phyloP scores from a whole-genome alignment of 2,329 filamentous ascomycete genomes.

The Magnaporthales sp. region DNA sequence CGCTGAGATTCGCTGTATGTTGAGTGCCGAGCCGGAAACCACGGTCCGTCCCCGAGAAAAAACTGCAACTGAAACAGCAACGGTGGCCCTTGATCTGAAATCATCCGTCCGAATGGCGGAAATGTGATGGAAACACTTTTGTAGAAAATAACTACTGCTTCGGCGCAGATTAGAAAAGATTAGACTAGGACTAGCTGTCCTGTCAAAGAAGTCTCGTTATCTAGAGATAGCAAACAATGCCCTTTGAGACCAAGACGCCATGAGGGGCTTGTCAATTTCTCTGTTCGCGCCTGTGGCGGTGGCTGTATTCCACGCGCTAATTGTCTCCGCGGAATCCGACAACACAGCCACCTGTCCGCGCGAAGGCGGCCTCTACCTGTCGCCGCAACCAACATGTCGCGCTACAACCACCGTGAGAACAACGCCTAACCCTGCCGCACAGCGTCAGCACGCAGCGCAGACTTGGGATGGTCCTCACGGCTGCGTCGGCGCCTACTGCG shows the following conservation, averaged over 20 bases:
- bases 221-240: not conserved
- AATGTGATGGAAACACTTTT: too few relatives aligned
- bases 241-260: not conserved
- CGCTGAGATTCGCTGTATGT: not conserved
- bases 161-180: not conserved
- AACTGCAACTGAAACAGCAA: not conserved
- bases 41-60: not conserved
- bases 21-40: not conserved
- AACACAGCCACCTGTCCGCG: not conserved
- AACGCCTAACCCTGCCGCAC: not conserved
- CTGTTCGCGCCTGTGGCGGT: not conserved
- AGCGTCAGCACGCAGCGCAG: not conserved
- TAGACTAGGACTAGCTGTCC: not conserved
- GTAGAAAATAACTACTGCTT: too few relatives aligned
- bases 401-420: not conserved
- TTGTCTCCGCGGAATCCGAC: not conserved
- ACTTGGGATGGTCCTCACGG: constrained; percentile 1
- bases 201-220: too few relatives aligned
- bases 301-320: not conserved
- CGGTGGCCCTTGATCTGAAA: not conserved
- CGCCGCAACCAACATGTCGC: not conserved
- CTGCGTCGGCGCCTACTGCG: constrained; percentile 14
- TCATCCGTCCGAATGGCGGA: too few relatives aligned
- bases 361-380: not conserved
- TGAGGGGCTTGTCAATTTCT: not conserved